Conservation (phyloP, 1,284 basidiomycete genomes). For the Ustilago trichophora region DNA sequence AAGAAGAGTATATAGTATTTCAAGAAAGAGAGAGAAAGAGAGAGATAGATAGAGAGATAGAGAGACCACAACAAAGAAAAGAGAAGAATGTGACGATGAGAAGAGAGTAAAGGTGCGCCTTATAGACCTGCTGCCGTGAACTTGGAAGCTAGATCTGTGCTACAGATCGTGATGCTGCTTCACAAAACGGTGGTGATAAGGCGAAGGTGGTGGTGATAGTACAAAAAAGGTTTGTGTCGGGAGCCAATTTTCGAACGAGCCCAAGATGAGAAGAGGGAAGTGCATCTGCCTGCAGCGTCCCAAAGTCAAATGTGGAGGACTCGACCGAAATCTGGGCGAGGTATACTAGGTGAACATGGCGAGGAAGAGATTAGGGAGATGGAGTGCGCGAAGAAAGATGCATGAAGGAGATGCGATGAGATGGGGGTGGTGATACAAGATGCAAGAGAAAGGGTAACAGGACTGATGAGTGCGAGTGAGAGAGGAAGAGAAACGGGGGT, state of each 20-base stretch:
- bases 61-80: not conserved
- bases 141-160: not conserved
- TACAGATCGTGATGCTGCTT: conserved; percentile 10
- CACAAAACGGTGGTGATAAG: not conserved
- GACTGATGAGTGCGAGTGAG: not conserved
- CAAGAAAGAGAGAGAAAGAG: not conserved
- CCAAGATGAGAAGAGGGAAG: no score
- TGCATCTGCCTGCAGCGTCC: conserved; percentile 29
- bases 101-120: no score
- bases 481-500: not conserved
- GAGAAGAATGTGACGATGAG: no score
- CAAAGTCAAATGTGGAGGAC: not conserved
- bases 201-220: conserved; percentile 11
- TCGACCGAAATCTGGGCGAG: not conserved
- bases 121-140: no score
- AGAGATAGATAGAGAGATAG: no score
- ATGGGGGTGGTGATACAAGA: conserved; percentile 34
- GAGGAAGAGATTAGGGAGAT: not conserved
- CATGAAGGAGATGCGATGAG: conserved; percentile 21
- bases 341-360: conserved; percentile 20
- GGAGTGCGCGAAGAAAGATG: conserved; percentile 4
- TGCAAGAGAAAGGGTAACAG: conserved; percentile 19
- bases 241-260: no score
- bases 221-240: no score
- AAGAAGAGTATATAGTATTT: conserved; percentile 28